Evolutionary conservation across 257 asterid species (phyloP), one percentile per base, ranked within the genome.

Genomic region (Lithospermum erythrorhizon): DNA sequence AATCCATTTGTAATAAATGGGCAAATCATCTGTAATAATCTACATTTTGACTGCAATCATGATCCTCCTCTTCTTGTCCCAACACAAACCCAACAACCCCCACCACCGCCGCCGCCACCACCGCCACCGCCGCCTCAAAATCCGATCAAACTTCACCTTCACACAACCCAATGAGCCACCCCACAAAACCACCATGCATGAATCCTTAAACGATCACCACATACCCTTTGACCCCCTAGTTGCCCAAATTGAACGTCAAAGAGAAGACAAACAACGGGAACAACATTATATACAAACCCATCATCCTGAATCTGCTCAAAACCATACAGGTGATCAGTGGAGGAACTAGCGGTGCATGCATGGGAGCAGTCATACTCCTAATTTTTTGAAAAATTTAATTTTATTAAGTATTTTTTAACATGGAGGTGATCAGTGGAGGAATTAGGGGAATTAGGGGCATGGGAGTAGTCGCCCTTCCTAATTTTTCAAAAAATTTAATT

Each of bases 181-280:
- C 47, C 66, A 19, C 61, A 25, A 22, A 10, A 52, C 53, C 70
- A 65, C 37, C 58, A 64, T 25, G 61, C 82, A 74, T 68, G 45
- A 35, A 35, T 6, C 45, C 45, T 7, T 35, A 8, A 35, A 0
- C 45, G 80, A 67, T 55, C 75, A 76, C 64, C 83, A 68, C 53
- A 65, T 81, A 66, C 67, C 93, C 3, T 91, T 91, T 68, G 98
- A 91, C 75, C 98, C 98, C 0, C 3, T 91, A 3, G 91, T 91
- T 20, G 87, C 95, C 24, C 85, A 88, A 64, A 76, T 91, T 57
- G 94, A 91, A 72, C 81, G 94, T 55, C 82, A 78, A 78, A 83
- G 93, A 18, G 93, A 83, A 76, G 95, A 91, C 75, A 83, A 70
- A 66, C 70, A 88, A 68, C 88, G 96, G 96, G 96, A 86, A 78